Conservation (phyloP, 306 rosid species). For the Fragaria vesca region DNA sequence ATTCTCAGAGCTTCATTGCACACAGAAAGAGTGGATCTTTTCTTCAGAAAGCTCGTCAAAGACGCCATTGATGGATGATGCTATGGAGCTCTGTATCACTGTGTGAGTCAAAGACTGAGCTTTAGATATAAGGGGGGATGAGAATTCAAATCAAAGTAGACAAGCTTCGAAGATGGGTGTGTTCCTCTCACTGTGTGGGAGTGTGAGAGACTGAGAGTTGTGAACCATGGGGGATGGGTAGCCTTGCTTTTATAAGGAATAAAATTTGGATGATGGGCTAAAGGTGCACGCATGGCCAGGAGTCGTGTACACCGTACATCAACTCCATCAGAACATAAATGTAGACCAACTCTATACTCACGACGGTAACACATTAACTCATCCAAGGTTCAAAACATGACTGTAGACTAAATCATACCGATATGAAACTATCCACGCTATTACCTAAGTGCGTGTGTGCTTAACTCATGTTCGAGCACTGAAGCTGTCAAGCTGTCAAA, state of each 20-base stretch:
- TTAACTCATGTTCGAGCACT: too few relatives aligned
- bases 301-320: not conserved
- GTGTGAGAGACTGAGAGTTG: not conserved
- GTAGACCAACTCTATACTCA: not conserved
- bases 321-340: not conserved
- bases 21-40: slow-evolving; percentile 26
- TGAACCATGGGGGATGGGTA: not conserved
- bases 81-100: not conserved
- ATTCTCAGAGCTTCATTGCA: slow-evolving; percentile 7
- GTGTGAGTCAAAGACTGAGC: not conserved
- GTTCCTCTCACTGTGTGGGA: not conserved
- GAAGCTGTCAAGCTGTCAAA: too few relatives aligned
- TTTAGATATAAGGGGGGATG: not conserved
- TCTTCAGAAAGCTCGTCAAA: slow-evolving; percentile 37
- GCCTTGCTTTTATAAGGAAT: not conserved
- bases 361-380: not conserved
- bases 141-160: not conserved
- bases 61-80: slow-evolving; percentile 53
- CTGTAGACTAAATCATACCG: too few relatives aligned
- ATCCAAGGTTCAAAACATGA: too few relatives aligned
- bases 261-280: not conserved
- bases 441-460: too few relatives aligned
- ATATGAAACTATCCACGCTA: too few relatives aligned
- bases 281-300: not conserved
- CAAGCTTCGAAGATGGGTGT: not conserved